Evolutionary conservation across 2,329 filamentous ascomycete species (phyloP), one percentile per base, ranked within the genome.

Genomic region (Xylaria hypoxylon): DNA sequence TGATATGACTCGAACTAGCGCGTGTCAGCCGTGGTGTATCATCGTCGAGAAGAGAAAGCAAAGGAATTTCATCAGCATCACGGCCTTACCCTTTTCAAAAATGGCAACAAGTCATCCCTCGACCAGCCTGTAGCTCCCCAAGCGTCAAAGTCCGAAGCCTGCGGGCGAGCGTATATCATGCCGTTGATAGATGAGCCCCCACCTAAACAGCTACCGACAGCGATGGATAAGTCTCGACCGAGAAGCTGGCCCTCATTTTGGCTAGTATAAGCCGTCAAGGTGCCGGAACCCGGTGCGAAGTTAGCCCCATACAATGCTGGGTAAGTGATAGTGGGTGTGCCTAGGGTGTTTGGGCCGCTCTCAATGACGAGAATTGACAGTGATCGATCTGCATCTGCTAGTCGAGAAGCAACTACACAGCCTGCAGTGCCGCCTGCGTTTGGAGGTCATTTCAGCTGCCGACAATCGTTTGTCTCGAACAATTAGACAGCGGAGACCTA

Each of bases 171-270:
- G 58, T 77, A 70, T 75, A 83, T 80, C 79, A 83, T 79, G 65
- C 81, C 82, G 65, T 84, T 84, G 44, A 84, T 81, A 1, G 81
- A 81, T 1, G 79, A 81, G 10, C 86, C 86, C 22, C 86, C 86
- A 28, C 86, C 86, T 0, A 89, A 78, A 1, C 10, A 4, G 82
- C 3, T 17, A 40, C 51, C 51, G 7, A 3, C 5, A 24, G n/a
- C 6, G n/a, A 53, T 11, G 1, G 31, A 6, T 2, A 53, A 4
- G 33, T 8, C 10, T 8, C 33, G 33, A 13, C 33, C 33, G 10
- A 13, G 7, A 35, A 35, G 33, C 33, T 35, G 33, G 6, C 33
- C 33, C 10, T 35, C 33, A 8, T 2, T 8, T 2, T 35, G 33
- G 33, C 33, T 13, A 2, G 10, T 13, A 8, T 10, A 8, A 13